These are phyloP conservation scores for Botrytis squamosa DNA, from an alignment of 2,329 filamentous ascomycete species.

Conservation along the genomic window DNA sequence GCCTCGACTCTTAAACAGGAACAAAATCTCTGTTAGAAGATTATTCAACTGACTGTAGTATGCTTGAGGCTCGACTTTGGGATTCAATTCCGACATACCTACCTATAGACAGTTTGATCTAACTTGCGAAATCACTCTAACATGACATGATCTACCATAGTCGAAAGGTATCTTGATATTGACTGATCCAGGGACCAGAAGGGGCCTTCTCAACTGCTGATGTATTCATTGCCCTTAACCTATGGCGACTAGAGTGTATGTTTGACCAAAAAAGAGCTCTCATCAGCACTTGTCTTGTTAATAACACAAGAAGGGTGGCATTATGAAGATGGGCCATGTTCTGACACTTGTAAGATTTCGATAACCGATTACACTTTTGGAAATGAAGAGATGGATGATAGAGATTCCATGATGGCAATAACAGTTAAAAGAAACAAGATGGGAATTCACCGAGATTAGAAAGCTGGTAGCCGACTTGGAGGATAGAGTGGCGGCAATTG, in stretches of 20 bases:
- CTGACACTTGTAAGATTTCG: neutral
- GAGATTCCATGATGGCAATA: too few relatives aligned
- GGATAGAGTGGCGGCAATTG: neutral
- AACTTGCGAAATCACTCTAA: neutral
- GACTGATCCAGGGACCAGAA: neutral
- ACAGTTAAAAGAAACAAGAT: neutral
- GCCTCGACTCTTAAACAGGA: neutral
- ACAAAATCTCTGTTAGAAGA: neutral
- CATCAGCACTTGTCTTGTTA: too few relatives aligned
- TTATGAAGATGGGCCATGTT: neutral
- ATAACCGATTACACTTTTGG: neutral
- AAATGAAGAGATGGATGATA: too few relatives aligned
- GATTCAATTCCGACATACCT: neutral
- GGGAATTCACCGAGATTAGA: too few relatives aligned
- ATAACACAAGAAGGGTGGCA: neutral
- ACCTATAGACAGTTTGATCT: neutral
- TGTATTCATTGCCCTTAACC: neutral
- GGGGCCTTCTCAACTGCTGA: neutral
- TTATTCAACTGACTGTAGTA: neutral
- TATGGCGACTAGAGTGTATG: too few relatives aligned
- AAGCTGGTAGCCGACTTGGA: neutral
- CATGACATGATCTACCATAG: neutral
- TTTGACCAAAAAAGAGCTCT: neutral
- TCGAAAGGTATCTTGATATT: neutral
- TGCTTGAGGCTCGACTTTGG: neutral